Evolutionary conservation across 306 rosid species (phyloP), one percentile per base, ranked within the genome.

Genomic region (Ceratonia siliqua): DNA sequence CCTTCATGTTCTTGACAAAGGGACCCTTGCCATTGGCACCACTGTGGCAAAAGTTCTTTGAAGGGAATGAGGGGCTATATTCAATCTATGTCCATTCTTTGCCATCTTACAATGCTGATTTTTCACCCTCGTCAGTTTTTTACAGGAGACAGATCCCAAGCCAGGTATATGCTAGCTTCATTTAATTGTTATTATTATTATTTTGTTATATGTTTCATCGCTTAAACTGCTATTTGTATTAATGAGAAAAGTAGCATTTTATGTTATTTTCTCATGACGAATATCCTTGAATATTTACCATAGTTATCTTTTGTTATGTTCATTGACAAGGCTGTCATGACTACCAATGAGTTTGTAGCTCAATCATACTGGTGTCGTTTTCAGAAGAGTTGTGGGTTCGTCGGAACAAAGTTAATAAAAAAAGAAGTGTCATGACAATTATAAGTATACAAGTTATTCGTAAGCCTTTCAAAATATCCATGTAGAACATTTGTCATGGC

Each of bases 141-240:
- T 82, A 90, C 45, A 67, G 55, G 62, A 92, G 90, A 70, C 96
- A 90, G 81, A 87, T 95, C 80, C 99, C 97, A 24, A 95, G 98
- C 86, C 90, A 92, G 98, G 97, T 95, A 85, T 50, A 27, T 20
- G 20, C 62, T 61, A 46, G 62, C 79, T 57, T 78, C 56, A 11
- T 9, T 65, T 4, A n/a, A n/a, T n/a, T n/a, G n/a, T 13, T 36
- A 42, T 41, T 5, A 45, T 56, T 7, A 57, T 78, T 36, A 30
- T n/a, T n/a, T n/a, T n/a, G n/a, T n/a, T n/a, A n/a, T n/a, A 17
- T 71, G 77, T 45, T 43, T 65, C 73, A 64, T 54, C 68, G 50
- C 33, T 24, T 67, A 68, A 54, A 48, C 24, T 75, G 58, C 56
- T 69, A 18, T 41, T 53, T 42, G 58, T 52, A 41, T 68, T 62